These are phyloP conservation scores for Lachnellula hyalina DNA, from an alignment of 2,329 filamentous ascomycete genomes.

Conservation along the genomic window DNA sequence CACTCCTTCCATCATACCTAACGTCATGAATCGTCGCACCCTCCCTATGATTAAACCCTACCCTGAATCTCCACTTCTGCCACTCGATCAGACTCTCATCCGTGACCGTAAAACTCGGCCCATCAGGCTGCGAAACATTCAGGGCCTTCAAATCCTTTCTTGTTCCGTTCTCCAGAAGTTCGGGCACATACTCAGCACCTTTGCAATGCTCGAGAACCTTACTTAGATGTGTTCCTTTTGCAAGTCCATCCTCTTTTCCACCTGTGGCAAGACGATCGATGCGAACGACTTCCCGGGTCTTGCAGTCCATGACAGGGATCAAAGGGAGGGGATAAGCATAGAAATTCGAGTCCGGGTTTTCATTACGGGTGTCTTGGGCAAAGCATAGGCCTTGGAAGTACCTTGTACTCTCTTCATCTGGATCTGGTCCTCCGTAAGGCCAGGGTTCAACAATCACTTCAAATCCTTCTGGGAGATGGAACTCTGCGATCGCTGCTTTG, in stretches of 20 bases:
- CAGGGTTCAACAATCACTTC: constrained; percentile 49
- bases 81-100: constrained; percentile 40
- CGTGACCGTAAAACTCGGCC: constrained; percentile 52
- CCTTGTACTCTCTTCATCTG: constrained; percentile 40
- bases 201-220: constrained; percentile 40
- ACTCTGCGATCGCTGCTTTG: constrained; percentile 44
- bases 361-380: constrained; percentile 36
- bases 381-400: constrained; percentile 52
- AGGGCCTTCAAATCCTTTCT: constrained; percentile 51
- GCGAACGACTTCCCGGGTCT: constrained; percentile 41
- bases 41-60: constrained; percentile 56
- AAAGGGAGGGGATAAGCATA: constrained; percentile 46
- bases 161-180: constrained; percentile 35
- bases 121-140: constrained; percentile 57
- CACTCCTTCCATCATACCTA: constrained; percentile 51
- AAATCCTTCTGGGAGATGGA: constrained; percentile 49
- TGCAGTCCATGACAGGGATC: constrained; percentile 44
- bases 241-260: constrained; percentile 35
- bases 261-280: constrained; percentile 41
- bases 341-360: constrained; percentile 35
- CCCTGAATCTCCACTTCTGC: constrained; percentile 58
- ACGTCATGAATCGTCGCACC: constrained; percentile 58
- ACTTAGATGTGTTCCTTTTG: constrained; percentile 37
- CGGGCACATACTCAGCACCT: constrained; percentile 34
- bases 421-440: constrained; percentile 50